Conservation (phyloP, 129 eudicot genomes). For the Helichrysum umbraculigerum region DNA sequence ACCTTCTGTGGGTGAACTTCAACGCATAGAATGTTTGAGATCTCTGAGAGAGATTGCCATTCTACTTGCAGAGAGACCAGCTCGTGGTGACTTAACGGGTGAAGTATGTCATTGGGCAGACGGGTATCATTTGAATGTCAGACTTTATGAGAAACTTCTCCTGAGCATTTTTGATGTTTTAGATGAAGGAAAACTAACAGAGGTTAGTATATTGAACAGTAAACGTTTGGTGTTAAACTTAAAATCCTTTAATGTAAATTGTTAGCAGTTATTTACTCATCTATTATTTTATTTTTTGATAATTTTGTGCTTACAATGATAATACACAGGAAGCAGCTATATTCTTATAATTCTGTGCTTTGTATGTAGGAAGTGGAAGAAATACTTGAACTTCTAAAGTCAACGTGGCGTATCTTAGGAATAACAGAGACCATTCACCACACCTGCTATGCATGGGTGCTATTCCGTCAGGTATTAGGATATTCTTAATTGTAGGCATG, state of each 20-base stretch:
- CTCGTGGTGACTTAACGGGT: constrained; percentile 99
- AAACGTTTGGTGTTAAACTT: constrained; percentile 5
- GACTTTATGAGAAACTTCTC: constrained; percentile 83
- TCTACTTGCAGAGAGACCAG: constrained; percentile 98
- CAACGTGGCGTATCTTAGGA: constrained; percentile 96
- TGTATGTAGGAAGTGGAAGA: constrained; percentile 90
- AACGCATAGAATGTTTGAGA: constrained; percentile 86
- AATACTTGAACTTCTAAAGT: constrained; percentile 94
- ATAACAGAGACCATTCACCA: constrained; percentile 93
- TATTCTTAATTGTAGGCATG: not conserved
- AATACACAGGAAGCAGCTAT: constrained; percentile 14
- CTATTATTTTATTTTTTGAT: not conserved
- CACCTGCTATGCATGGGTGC: constrained; percentile 95
- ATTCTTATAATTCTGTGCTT: not conserved
- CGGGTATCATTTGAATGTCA: constrained; percentile 95
- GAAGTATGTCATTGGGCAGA: constrained; percentile 99
- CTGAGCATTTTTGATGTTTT: constrained; percentile 93
- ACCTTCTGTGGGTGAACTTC: constrained; percentile 85
- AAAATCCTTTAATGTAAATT: constrained; percentile 7
- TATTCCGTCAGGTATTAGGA: constrained; percentile 84
- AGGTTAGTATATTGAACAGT: constrained; percentile 50
- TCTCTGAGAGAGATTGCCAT: constrained; percentile 78
- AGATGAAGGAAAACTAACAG: constrained; percentile 98
- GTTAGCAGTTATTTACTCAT: not conserved
- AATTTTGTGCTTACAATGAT: constrained; percentile 7